Percentiles rank a stretch among this genome's conserved stretches.
phyloP scores from a whole-genome alignment of 2,329 filamentous ascomycete genomes.

The Ophiostoma quercus region DNA sequence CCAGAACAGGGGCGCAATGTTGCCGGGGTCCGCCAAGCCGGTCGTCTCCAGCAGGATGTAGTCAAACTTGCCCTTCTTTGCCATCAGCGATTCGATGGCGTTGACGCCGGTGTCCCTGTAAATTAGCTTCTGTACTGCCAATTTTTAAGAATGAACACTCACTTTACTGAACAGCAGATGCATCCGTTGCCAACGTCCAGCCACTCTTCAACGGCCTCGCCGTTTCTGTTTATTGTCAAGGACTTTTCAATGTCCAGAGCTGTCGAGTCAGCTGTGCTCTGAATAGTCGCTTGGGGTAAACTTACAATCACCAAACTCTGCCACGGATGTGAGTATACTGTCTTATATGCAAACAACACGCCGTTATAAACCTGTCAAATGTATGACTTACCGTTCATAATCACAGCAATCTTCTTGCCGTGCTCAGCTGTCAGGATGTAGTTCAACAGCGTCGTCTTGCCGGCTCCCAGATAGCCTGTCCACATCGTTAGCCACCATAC shows the following conservation, averaged over 20 bases:
- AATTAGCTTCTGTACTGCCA: background rate
- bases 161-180: conserved; percentile 97
- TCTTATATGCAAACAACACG: background rate
- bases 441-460: conserved; percentile 92
- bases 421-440: conserved; percentile 93
- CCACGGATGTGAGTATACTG: background rate
- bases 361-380: no score
- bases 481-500: no score
- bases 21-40: conserved; percentile 89
- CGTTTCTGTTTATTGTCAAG: conserved; percentile 80
- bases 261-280: conserved; percentile 36
- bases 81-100: conserved; percentile 93
- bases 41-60: conserved; percentile 97
- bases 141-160: conserved; percentile 28
- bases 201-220: conserved; percentile 85
- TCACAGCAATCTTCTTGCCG: conserved; percentile 96
- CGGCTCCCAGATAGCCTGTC: conserved; percentile 78
- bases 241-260: conserved; percentile 94
- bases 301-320: conserved; percentile 61
- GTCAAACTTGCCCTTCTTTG: conserved; percentile 87
- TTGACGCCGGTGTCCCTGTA: conserved; percentile 81
- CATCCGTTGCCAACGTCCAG: conserved; percentile 94
- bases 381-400: conserved; percentile 67
- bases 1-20: conserved; percentile 95
- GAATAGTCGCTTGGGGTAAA: background rate